Conservation (phyloP, 768 basidiomycete species). For the Tulasnella sp. region DNA sequence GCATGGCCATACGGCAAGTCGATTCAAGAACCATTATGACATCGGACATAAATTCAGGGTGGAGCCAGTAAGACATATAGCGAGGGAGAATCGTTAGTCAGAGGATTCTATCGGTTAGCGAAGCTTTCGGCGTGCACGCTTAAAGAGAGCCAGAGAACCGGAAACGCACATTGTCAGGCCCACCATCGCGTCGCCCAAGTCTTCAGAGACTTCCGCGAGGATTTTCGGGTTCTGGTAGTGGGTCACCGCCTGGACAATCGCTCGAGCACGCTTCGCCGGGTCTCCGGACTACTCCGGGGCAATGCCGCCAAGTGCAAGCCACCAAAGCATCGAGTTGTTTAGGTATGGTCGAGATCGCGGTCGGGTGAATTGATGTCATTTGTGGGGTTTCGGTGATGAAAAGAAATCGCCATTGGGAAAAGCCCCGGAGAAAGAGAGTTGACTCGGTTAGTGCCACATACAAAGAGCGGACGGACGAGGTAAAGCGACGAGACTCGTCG, state of each 20-base stretch:
- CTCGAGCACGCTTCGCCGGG: constrained; percentile 86
- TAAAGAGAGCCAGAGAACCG: not conserved
- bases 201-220: constrained; percentile 79
- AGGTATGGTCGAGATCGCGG: not conserved
- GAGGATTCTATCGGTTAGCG: not conserved
- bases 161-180: constrained; percentile 72
- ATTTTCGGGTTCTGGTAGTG: constrained; percentile 93
- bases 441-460: not conserved
- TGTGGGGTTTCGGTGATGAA: constrained; percentile 2
- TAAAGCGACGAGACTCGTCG: not conserved
- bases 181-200: constrained; percentile 88
- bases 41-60: not conserved
- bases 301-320: not conserved
- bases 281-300: constrained; percentile 61
- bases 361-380: not conserved
- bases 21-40: not conserved
- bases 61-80: not conserved
- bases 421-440: not conserved
- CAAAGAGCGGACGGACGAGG: not conserved
- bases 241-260: constrained; percentile 92
- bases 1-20: not conserved
- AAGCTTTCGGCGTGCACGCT: not conserved
- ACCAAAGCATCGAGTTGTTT: not conserved
- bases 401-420: not conserved
- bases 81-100: not conserved